A percentile compares a stretch with the other conserved stretches of the same genome.
These are phyloP conservation scores for Backusella psychrophila DNA, from an alignment of 192 early-diverging fungal species.

Conservation along the genomic window DNA sequence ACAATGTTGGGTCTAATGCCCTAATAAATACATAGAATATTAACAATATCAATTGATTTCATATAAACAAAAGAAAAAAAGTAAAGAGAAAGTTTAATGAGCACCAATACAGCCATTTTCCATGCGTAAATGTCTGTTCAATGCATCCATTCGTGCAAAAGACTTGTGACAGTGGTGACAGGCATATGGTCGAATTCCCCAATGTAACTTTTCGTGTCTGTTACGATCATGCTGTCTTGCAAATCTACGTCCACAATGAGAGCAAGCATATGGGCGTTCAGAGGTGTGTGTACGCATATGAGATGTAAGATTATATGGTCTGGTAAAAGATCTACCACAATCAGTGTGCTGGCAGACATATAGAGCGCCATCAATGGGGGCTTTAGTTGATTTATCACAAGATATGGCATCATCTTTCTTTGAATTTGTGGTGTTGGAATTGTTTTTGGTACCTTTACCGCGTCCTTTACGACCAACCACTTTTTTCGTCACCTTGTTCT, in stretches of 20 bases:
- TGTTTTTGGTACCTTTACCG: slow-evolving; percentile 10
- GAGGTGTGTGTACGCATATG: slow-evolving; percentile 73
- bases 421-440: neutral
- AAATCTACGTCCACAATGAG: slow-evolving; percentile 72
- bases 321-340: slow-evolving; percentile 68
- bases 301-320: slow-evolving; percentile 74
- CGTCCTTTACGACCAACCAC: neutral
- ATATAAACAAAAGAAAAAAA: neutral
- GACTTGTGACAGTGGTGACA: slow-evolving; percentile 67
- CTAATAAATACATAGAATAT: slow-evolving; percentile 6
- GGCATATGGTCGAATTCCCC: slow-evolving; percentile 67
- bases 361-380: slow-evolving; percentile 1
- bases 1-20: neutral
- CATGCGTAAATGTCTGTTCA: slow-evolving; percentile 56
- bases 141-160: slow-evolving; percentile 75
- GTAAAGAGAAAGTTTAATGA: neutral
- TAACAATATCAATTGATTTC: slow-evolving; percentile 4
- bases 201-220: slow-evolving; percentile 74
- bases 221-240: slow-evolving; percentile 90
- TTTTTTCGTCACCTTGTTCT: slow-evolving; percentile 8
- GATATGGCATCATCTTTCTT: neutral
- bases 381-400: neutral
- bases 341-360: slow-evolving; percentile 27
- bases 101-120: slow-evolving; percentile 29
- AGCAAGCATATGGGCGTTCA: slow-evolving; percentile 71